Percentiles rank a stretch among this genome's conserved stretches.
phyloP scores from a whole-genome alignment of 163 green algal genomes.

The Coccomyxa subellipsoidea region DNA sequence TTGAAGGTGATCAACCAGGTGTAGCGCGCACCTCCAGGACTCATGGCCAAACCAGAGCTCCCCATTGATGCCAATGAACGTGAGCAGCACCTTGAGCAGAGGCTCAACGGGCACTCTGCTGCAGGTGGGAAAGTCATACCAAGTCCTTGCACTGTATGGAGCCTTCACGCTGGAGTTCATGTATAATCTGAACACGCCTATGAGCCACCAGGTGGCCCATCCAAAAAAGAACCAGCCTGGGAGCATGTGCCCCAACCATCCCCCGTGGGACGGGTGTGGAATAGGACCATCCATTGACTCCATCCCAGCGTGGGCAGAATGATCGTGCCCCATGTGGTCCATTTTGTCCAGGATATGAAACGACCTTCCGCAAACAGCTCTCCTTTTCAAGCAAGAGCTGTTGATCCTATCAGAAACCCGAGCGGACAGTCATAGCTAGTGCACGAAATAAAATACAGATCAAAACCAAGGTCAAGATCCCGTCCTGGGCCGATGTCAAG shows the following conservation, averaged over 20 bases:
- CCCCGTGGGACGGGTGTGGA: slow-evolving; percentile 48
- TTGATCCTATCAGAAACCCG: neutral
- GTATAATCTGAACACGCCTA: slow-evolving; percentile 36
- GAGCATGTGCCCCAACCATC: slow-evolving; percentile 52
- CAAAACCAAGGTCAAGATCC: neutral
- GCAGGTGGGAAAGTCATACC: slow-evolving; percentile 34
- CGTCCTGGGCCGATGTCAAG: neutral
- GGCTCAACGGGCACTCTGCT: slow-evolving; percentile 46
- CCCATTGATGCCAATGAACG: slow-evolving; percentile 52
- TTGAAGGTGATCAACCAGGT: too few relatives aligned
- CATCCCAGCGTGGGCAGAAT: slow-evolving; percentile 19
- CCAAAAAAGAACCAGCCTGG: slow-evolving; percentile 61
- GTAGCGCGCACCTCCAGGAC: slow-evolving; percentile 34
- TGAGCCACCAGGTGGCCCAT: slow-evolving; percentile 59
- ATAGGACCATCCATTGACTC: neutral
- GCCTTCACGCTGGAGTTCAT: slow-evolving; percentile 16
- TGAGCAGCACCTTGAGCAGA: slow-evolving; percentile 50
- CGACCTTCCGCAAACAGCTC: neutral
- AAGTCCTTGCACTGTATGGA: slow-evolving; percentile 36
- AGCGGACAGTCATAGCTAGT: neutral
- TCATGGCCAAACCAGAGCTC: slow-evolving; percentile 64
- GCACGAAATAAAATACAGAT: neutral
- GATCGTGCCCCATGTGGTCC: slow-evolving; percentile 3
- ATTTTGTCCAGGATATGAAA: neutral
- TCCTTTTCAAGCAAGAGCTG: neutral